Conservation (phyloP, 352 stramenopile genomes). For the Stramenopiles sp. region DNA sequence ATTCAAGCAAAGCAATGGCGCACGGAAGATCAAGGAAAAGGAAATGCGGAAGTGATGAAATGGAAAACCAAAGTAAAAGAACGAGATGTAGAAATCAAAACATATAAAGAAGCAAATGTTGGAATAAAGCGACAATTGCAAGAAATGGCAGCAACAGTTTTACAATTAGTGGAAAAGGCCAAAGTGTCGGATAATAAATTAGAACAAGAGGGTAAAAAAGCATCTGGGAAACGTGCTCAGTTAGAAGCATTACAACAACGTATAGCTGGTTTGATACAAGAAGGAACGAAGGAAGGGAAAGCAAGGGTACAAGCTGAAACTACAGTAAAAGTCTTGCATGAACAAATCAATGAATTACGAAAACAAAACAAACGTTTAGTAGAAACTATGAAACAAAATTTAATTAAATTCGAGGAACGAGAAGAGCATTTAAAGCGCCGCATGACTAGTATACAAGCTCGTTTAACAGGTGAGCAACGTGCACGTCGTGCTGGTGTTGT, state of each 20-base stretch:
- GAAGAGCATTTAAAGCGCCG: background rate
- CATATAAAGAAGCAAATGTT: background rate
- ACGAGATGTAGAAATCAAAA: background rate
- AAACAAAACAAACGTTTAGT: background rate
- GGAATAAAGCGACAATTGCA: background rate
- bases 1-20: background rate
- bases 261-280: background rate
- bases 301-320: background rate
- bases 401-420: background rate
- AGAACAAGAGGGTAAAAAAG: background rate
- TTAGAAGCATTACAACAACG: background rate
- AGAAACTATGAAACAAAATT: background rate
- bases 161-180: background rate
- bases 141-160: background rate
- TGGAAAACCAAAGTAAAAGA: background rate
- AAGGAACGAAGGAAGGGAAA: background rate
- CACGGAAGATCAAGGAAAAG: background rate
- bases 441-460: background rate
- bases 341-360: background rate
- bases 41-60: background rate
- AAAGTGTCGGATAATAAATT: background rate
- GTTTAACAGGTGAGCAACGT: background rate
- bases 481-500: background rate
- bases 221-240: background rate
- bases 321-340: background rate